Evolutionary conservation across 2,329 filamentous ascomycete species (phyloP), one percentile per base, ranked within the genome.

Genomic region (Alternaria dauci): DNA sequence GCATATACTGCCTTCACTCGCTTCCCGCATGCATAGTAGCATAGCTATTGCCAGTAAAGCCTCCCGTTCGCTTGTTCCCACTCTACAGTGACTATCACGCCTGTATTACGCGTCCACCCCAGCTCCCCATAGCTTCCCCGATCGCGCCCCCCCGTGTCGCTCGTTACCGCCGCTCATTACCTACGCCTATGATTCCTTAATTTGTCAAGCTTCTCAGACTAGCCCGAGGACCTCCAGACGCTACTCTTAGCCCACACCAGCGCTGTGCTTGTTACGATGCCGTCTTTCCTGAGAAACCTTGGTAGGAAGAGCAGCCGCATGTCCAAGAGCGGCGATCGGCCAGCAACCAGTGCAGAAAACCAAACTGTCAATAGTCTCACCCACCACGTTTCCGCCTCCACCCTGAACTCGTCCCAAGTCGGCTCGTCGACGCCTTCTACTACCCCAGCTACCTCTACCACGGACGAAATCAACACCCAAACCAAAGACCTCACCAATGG

Each of bases 211-310:
- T 25, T 42, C 14, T 25, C 12, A 16, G 11, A 11, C 23, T 25
- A 42, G 9, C 39, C 20, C 12, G 39, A 25, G 20, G 8, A 25
- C 39, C 39, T 25, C 14, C 9, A 25, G 20, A 25, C 39, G 23
- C 20, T 25, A 25, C 39, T 16, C 25, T 25, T 11, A 11, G 39
- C 20, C 11, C 47, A 62, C 51, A 36, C 53, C 63, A 61, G 25
- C 57, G 30, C 55, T 47, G 61, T 53, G 64, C 53, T 62, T 58
- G 47, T 56, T 28, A 62, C 51, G 46, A 83, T 83, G 81, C 81
- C 81, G 74, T 82, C 89, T 43, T 92, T 96, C 74, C 84, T 95
- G 71, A 92, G 88, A 79, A 88, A 90, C 74, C 81, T 96, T 58
- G 90, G 92, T 70, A 88, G 92, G 70, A 89, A 90, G 70, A 95